Conservation (phyloP, 2,329 filamentous ascomycete species). For the Lojkania enalia region DNA sequence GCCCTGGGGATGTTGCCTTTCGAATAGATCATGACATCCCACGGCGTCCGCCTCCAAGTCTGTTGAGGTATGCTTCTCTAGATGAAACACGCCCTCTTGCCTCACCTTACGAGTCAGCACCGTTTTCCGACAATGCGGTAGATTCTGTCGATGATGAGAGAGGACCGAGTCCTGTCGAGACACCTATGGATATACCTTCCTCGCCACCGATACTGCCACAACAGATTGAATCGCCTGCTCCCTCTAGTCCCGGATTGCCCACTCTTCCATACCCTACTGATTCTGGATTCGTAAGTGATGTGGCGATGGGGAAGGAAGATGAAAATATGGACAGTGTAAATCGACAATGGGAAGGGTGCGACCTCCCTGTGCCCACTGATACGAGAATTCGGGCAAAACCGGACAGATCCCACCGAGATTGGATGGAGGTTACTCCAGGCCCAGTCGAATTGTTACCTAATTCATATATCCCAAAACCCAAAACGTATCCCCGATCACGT, state of each 20-base stretch:
- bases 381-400: conserved; percentile 16
- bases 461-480: conserved; percentile 28
- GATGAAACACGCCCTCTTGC: conserved; percentile 40
- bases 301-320: conserved; percentile 67
- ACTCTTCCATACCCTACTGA: conserved; percentile 62
- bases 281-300: conserved; percentile 85
- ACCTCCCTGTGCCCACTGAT: conserved; percentile 21
- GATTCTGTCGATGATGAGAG: conserved; percentile 55
- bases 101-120: conserved; percentile 37
- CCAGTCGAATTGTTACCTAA: conserved; percentile 32
- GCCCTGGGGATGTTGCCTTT: conserved; percentile 54
- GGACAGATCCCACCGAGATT: conserved; percentile 29
- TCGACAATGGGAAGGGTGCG: conserved; percentile 24
- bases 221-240: conserved; percentile 63
- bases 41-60: conserved; percentile 49
- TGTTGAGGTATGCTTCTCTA: conserved; percentile 65
- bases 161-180: conserved; percentile 60
- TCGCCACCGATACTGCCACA: conserved; percentile 75
- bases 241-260: conserved; percentile 75
- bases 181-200: conserved; percentile 81
- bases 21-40: conserved; percentile 14
- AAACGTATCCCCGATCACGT: conserved; percentile 18
- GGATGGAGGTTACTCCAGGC: conserved; percentile 34
- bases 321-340: conserved; percentile 56
- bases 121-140: conserved; percentile 47